phyloP scores from a whole-genome alignment of 2,329 filamentous ascomycete genomes.

The Escovopsis sp. region DNA sequence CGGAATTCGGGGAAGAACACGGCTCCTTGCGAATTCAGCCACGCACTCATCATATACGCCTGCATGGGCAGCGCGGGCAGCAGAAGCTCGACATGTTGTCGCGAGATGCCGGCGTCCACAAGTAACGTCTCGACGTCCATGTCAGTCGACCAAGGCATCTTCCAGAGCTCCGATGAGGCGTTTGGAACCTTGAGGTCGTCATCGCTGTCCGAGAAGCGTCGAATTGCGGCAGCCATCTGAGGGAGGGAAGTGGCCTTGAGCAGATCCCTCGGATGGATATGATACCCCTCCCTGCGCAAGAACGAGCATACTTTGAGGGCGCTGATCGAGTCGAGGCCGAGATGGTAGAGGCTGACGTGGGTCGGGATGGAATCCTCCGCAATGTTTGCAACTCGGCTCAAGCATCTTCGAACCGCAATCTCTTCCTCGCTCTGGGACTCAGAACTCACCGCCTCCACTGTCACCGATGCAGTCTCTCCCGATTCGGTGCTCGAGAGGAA shows the following conservation, averaged over 20 bases:
- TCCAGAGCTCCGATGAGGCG: constrained; percentile 7
- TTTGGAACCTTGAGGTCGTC: background rate
- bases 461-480: background rate
- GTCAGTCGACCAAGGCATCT: constrained; percentile 14
- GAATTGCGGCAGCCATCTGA: constrained; percentile 37
- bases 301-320: constrained; percentile 70
- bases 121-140: constrained; percentile 28
- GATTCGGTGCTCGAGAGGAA: background rate
- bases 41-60: constrained; percentile 63
- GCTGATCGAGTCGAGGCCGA: constrained; percentile 84
- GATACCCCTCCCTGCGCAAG: constrained; percentile 47
- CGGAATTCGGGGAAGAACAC: constrained; percentile 64
- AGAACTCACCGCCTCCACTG: background rate
- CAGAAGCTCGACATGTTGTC: constrained; percentile 35
- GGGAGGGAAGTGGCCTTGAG: constrained; percentile 49
- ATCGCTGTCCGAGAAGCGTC: constrained; percentile 4
- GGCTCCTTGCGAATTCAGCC: constrained; percentile 50
- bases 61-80: constrained; percentile 67
- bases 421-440: no score
- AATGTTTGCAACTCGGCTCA: constrained; percentile 46
- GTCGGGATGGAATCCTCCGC: constrained; percentile 41
- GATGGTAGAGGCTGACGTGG: constrained; percentile 58
- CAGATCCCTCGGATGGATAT: constrained; percentile 56
- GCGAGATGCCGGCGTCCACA: constrained; percentile 22
- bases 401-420: constrained; percentile 27